Conservation (phyloP, 1,284 basidiomycete genomes). For the Ceratobasidium sp. region DNA sequence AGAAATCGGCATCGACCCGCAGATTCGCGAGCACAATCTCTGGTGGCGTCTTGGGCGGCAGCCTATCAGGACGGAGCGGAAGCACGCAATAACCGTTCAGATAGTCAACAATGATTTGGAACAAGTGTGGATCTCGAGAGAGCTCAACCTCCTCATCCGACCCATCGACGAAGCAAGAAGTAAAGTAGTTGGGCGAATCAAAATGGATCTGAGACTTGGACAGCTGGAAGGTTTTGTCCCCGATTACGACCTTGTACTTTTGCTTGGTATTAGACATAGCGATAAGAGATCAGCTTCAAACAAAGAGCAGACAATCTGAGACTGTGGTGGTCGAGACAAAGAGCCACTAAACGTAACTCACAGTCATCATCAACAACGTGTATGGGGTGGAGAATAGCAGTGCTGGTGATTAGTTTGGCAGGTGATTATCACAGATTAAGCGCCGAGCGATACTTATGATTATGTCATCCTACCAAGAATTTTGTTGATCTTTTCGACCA, state of each 20-base stretch:
- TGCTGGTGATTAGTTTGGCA: not conserved
- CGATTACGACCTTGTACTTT: conserved; percentile 37
- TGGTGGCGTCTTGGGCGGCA: conserved; percentile 29
- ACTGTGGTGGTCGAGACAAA: conserved; percentile 1
- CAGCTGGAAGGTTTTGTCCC: conserved; percentile 28
- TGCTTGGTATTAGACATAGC: conserved; percentile 11
- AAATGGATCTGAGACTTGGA: conserved; percentile 43
- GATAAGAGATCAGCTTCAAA: conserved; percentile 4
- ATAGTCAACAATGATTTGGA: conserved; percentile 42
- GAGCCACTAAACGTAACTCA: conserved; percentile 29
- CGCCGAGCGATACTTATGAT: conserved; percentile 14
- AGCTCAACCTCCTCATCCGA: conserved; percentile 37
- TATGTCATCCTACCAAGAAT: conserved; percentile 19
- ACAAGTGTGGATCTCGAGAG: conserved; percentile 35
- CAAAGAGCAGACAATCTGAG: conserved; percentile 5
- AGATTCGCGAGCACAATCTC: conserved; percentile 36
- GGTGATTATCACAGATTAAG: conserved; percentile 21
- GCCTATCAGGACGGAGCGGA: conserved; percentile 29
- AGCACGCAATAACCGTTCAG: conserved; percentile 41
- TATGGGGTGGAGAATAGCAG: conserved; percentile 18
- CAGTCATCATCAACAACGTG: conserved; percentile 33
- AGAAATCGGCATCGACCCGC: conserved; percentile 35
- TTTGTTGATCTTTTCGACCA: conserved; percentile 35
- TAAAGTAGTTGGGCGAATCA: conserved; percentile 46
- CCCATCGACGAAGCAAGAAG: conserved; percentile 28